These are phyloP conservation scores for Cystobasidium sp. DNA, from an alignment of 1,284 basidiomycete genomes.

Conservation along the genomic window DNA sequence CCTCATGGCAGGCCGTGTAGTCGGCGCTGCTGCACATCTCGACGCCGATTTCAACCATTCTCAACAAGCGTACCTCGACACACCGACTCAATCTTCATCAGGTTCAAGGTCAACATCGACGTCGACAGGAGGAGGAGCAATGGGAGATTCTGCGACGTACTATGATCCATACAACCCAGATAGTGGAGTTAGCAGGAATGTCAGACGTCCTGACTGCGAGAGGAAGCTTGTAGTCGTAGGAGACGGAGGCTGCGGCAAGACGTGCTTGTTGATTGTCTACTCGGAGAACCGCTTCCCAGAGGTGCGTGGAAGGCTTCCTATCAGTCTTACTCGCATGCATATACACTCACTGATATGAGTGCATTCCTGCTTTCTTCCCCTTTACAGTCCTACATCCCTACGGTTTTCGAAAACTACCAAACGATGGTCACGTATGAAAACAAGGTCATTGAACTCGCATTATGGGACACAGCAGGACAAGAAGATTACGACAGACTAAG, in stretches of 20 bases:
- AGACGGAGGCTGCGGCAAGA: constrained; percentile 68
- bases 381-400: constrained; percentile 82
- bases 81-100: constrained; percentile 29
- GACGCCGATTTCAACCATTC: neutral
- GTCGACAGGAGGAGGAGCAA: neutral
- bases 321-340: neutral
- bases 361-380: neutral
- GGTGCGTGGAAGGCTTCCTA: constrained; percentile 59
- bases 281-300: constrained; percentile 92
- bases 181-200: constrained; percentile 14
- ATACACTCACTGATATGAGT: neutral
- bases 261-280: constrained; percentile 82
- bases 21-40: neutral
- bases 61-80: constrained; percentile 23
- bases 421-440: constrained; percentile 57
- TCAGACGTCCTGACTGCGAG: constrained; percentile 46
- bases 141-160: constrained; percentile 10
- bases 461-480: constrained; percentile 96
- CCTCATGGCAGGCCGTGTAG: constrained; percentile 8
- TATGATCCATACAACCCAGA: constrained; percentile 33
- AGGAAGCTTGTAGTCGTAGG: constrained; percentile 76
- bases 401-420: constrained; percentile 77
- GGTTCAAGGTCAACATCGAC: constrained; percentile 16
- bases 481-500: constrained; percentile 66
- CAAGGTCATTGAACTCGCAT: constrained; percentile 86